Percentiles rank a stretch among this genome's conserved stretches.
phyloP scores from a whole-genome alignment of 805 yeast species.

The Ogataea paraovalis region DNA sequence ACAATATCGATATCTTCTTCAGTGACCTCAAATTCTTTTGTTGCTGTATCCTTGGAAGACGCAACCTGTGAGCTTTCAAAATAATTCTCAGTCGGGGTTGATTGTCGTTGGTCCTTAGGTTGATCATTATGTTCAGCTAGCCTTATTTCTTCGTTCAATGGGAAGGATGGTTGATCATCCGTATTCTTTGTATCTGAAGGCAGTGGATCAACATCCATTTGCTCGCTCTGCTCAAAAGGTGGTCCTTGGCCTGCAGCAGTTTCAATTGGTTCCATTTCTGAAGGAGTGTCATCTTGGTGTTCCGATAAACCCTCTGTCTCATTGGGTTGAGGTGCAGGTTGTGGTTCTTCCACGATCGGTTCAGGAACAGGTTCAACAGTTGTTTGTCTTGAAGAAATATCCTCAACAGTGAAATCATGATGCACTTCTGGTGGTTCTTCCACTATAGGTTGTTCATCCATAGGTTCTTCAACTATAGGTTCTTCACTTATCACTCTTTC shows the following conservation, averaged over 20 bases:
- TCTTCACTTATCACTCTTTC: neutral
- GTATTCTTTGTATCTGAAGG: neutral
- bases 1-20: conserved; percentile 20
- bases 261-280: too few relatives aligned
- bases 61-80: conserved; percentile 2
- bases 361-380: neutral
- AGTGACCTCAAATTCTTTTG: neutral
- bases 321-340: neutral
- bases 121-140: neutral
- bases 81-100: neutral
- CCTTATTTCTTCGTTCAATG: neutral
- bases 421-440: neutral
- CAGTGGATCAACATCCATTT: neutral
- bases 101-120: neutral
- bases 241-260: neutral
- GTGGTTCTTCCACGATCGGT: conserved; percentile 3
- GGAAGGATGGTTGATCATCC: conserved; percentile 1
- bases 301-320: neutral
- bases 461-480: conserved; percentile 3
- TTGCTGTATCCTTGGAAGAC: neutral
- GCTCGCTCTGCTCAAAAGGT: neutral
- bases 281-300: too few relatives aligned
- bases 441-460: conserved; percentile 1
- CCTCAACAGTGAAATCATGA: neutral
- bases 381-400: neutral